A percentile compares a stretch with the other conserved stretches of the same genome.
Conservation (phyloP, 164 flowering plant genomes). For the Paratinospora sagittata region DNA sequence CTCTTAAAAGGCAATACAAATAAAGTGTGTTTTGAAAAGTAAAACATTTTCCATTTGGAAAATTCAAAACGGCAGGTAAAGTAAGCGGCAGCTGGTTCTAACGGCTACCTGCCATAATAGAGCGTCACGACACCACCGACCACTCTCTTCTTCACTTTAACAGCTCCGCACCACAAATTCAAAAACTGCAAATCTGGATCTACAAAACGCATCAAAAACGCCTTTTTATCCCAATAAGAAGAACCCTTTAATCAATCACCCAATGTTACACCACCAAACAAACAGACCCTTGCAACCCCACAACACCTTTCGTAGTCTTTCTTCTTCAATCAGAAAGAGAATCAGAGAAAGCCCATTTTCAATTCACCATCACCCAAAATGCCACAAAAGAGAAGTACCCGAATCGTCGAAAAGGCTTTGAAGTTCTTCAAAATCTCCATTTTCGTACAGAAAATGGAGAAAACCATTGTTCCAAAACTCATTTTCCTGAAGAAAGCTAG, state of each 20-base stretch:
- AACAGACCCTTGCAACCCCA: neutral
- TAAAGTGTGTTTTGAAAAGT: neutral
- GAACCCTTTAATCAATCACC: neutral
- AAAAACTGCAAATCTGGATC: neutral
- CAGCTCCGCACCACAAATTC: neutral
- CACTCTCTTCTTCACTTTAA: neutral
- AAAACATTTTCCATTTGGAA: neutral
- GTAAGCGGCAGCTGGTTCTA: neutral
- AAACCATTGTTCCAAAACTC: constrained; percentile 34
- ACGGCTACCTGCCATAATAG: neutral
- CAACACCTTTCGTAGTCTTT: too few relatives aligned
- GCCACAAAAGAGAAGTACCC: constrained; percentile 27
- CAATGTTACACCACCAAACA: neutral
- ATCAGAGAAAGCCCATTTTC: neutral
- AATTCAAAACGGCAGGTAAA: neutral
- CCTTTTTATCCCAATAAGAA: neutral
- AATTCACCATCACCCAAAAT: constrained; percentile 18
- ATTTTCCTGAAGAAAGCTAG: constrained; percentile 30
- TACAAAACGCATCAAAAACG: neutral
- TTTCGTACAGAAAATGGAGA: constrained; percentile 30
- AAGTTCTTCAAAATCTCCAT: constrained; percentile 32
- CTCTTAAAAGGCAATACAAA: too few relatives aligned
- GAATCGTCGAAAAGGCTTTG: constrained; percentile 33
- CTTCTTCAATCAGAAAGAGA: constrained; percentile 9
- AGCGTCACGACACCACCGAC: neutral